phyloP scores from a whole-genome alignment of 1,139 yeast genomes.

The Debaryomyces psychrophilus region DNA sequence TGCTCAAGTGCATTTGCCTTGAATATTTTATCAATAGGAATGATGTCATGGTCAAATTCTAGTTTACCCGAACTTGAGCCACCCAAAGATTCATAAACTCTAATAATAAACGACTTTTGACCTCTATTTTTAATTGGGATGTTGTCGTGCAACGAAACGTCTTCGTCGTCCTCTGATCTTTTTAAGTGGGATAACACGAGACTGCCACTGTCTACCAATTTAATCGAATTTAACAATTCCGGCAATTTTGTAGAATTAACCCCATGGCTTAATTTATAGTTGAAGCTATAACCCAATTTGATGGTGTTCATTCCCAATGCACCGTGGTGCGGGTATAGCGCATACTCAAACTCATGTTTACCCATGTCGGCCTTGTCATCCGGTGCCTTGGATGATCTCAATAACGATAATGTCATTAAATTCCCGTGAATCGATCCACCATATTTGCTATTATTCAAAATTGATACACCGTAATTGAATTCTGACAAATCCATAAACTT shows the following conservation, averaged over 20 bases:
- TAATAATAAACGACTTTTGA: slow-evolving; percentile 60
- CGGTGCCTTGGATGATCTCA: slow-evolving; percentile 88
- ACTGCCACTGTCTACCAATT: slow-evolving; percentile 51
- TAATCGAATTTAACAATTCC: slow-evolving; percentile 26
- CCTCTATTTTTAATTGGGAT: slow-evolving; percentile 44
- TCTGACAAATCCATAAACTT: slow-evolving; percentile 92
- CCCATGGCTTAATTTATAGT: slow-evolving; percentile 50
- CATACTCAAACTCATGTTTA: slow-evolving; percentile 77
- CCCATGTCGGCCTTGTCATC: slow-evolving; percentile 96
- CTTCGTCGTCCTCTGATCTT: slow-evolving; percentile 84
- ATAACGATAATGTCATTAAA: slow-evolving; percentile 75
- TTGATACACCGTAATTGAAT: slow-evolving; percentile 81
- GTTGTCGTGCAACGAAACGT: slow-evolving; percentile 40
- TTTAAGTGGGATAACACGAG: slow-evolving; percentile 77
- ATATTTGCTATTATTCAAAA: slow-evolving; percentile 83
- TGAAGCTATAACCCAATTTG: slow-evolving; percentile 76
- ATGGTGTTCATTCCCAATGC: slow-evolving; percentile 65
- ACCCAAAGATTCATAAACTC: slow-evolving; percentile 87
- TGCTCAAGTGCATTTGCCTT: slow-evolving; percentile 77
- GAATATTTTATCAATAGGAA: slow-evolving; percentile 51
- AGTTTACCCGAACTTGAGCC: slow-evolving; percentile 65
- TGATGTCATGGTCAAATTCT: slow-evolving; percentile 32
- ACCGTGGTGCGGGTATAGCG: slow-evolving; percentile 80
- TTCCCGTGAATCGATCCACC: slow-evolving; percentile 94
- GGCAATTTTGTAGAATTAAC: slow-evolving; percentile 26